These are phyloP conservation scores for Chlamydomonas reinhardtii DNA, from an alignment of 163 green algal genomes.

Conservation along the genomic window DNA sequence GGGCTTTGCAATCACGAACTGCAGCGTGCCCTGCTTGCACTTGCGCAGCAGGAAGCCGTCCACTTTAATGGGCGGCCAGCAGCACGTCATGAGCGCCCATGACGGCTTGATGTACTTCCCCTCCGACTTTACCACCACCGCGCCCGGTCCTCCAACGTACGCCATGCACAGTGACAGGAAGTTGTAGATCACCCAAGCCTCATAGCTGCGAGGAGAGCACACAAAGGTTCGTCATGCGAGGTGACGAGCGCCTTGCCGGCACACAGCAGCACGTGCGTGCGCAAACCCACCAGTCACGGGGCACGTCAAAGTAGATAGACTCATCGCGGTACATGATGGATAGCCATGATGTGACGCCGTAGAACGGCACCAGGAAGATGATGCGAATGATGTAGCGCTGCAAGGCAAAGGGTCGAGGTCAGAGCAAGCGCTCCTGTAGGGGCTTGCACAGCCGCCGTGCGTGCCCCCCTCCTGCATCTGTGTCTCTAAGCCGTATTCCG, in stretches of 20 bases:
- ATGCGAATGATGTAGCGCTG: constrained; percentile 98
- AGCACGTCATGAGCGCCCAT: constrained; percentile 92
- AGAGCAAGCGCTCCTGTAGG: no score
- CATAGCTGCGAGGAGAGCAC: constrained; percentile 80
- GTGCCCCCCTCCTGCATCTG: no score
- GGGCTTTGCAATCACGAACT: constrained; percentile 98
- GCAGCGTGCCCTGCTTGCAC: constrained; percentile 95
- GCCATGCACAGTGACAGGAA: constrained; percentile 95
- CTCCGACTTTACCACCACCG: constrained; percentile 89
- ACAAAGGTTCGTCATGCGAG: background rate
- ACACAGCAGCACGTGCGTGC: background rate
- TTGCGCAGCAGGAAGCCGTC: constrained; percentile 90
- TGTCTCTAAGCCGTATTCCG: no score
- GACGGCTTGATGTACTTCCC: constrained; percentile 88
- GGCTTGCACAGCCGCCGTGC: no score
- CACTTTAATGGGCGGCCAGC: constrained; percentile 86
- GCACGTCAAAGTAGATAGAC: constrained; percentile 92
- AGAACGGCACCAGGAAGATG: constrained; percentile 99
- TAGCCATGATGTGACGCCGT: constrained; percentile 88
- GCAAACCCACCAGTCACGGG: constrained; percentile 86
- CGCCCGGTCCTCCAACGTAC: constrained; percentile 94
- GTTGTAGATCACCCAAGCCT: constrained; percentile 99
- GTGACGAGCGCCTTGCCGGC: background rate
- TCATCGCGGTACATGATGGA: constrained; percentile 82
- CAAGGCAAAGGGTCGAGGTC: background rate